Evolutionary conservation across 805 yeast species (phyloP).

Genomic region (Cyberlindnera japonica): DNA sequence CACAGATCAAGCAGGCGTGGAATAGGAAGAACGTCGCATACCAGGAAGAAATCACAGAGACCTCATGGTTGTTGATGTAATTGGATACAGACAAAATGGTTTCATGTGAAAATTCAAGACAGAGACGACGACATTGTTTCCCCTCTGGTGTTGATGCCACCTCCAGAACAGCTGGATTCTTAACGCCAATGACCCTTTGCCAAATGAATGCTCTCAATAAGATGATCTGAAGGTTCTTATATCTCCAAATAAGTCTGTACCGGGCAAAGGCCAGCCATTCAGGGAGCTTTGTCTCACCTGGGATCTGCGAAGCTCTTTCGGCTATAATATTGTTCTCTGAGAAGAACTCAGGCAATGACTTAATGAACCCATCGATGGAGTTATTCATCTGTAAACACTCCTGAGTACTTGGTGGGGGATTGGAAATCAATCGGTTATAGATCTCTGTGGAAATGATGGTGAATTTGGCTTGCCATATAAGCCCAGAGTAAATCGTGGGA

Average conservation of each 20-base stretch:
- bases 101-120: constrained; percentile 48
- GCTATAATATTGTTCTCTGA: constrained; percentile 37
- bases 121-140: constrained; percentile 45
- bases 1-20: constrained; percentile 59
- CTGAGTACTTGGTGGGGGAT: constrained; percentile 43
- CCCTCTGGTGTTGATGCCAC: constrained; percentile 40
- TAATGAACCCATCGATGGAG: constrained; percentile 38
- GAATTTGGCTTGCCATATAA: constrained; percentile 51
- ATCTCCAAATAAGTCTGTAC: constrained; percentile 55
- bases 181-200: constrained; percentile 43
- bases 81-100: constrained; percentile 48
- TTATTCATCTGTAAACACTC: constrained; percentile 49
- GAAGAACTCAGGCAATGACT: constrained; percentile 45
- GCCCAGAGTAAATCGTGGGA: constrained; percentile 58
- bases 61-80: constrained; percentile 32
- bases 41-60: constrained; percentile 55
- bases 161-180: constrained; percentile 31
- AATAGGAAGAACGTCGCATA: constrained; percentile 59
- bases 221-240: constrained; percentile 50
- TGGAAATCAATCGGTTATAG: constrained; percentile 44
- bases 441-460: constrained; percentile 45
- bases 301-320: constrained; percentile 22
- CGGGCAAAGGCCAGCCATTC: constrained; percentile 55
- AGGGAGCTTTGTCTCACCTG: constrained; percentile 30
- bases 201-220: constrained; percentile 54